phyloP scores from a whole-genome alignment of 805 yeast species.

The Saturnispora hagleri region DNA sequence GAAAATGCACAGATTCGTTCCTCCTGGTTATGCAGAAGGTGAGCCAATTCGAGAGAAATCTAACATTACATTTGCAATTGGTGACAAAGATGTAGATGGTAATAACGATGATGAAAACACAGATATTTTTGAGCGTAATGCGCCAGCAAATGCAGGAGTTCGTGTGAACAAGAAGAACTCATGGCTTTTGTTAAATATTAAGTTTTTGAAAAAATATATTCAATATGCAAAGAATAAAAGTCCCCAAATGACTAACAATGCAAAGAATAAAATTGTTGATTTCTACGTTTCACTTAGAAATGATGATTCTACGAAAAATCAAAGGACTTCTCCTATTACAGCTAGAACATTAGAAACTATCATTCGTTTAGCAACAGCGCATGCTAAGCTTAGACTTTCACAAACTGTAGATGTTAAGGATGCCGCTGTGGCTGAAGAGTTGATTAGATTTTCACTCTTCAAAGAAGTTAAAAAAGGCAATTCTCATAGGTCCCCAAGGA shows the following conservation, averaged over 20 bases:
- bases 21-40: conserved; percentile 85
- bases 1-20: conserved; percentile 83
- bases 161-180: conserved; percentile 22
- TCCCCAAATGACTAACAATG: conserved; percentile 70
- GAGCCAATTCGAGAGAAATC: conserved; percentile 81
- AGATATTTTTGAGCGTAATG: conserved; percentile 76
- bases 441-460: conserved; percentile 79
- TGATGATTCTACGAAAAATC: conserved; percentile 49
- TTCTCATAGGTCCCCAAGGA: conserved; percentile 28
- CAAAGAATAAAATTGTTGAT: conserved; percentile 71
- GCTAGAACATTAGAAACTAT: conserved; percentile 97
- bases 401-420: conserved; percentile 65
- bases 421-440: conserved; percentile 76
- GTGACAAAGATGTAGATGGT: conserved; percentile 45
- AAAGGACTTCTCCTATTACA: conserved; percentile 86
- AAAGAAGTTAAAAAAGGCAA: conserved; percentile 42
- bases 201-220: conserved; percentile 83
- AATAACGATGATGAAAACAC: conserved; percentile 36
- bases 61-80: conserved; percentile 69
- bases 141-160: conserved; percentile 49
- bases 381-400: conserved; percentile 89
- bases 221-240: conserved; percentile 89
- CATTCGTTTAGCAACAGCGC: conserved; percentile 92
- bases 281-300: conserved; percentile 78
- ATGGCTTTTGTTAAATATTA: conserved; percentile 53